Evolutionary conservation across 2,329 filamentous ascomycete species (phyloP).

Genomic region (Clonostachys sp.): DNA sequence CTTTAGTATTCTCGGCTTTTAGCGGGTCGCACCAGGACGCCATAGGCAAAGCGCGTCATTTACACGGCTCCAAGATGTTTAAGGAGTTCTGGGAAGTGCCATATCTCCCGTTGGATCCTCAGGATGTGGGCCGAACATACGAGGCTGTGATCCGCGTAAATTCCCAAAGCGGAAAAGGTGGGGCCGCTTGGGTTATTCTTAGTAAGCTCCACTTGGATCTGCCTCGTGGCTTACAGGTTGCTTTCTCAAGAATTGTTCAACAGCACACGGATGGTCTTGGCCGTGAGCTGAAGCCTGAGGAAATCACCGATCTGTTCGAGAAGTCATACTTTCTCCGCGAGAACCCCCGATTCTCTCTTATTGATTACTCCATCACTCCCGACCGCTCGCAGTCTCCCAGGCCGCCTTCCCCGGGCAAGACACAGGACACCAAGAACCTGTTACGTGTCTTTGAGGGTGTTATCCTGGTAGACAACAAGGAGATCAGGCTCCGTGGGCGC

Average conservation of each 20-base stretch:
- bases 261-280: slow-evolving; percentile 72
- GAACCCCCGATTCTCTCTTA: slow-evolving; percentile 78
- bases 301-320: slow-evolving; percentile 88
- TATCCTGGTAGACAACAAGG: slow-evolving; percentile 73
- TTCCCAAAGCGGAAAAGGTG: slow-evolving; percentile 92
- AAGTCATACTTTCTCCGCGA: slow-evolving; percentile 78
- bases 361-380: slow-evolving; percentile 88
- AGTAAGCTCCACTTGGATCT: slow-evolving; percentile 86
- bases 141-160: slow-evolving; percentile 98
- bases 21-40: slow-evolving; percentile 98
- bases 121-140: slow-evolving; percentile 94
- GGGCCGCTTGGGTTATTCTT: slow-evolving; percentile 90
- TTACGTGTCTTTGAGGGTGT: slow-evolving; percentile 82
- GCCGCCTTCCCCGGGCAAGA: slow-evolving; percentile 63
- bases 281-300: slow-evolving; percentile 76
- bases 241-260: slow-evolving; percentile 86
- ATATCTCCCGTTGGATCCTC: slow-evolving; percentile 87
- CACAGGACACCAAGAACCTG: slow-evolving; percentile 72
- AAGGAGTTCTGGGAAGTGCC: slow-evolving; percentile 79
- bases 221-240: slow-evolving; percentile 85
- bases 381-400: slow-evolving; percentile 76
- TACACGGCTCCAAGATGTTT: slow-evolving; percentile 42
- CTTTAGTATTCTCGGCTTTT: slow-evolving; percentile 89
- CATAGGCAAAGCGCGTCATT: slow-evolving; percentile 84
- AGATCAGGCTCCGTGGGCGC: slow-evolving; percentile 73